Base-by-base conservation (phyloP, 129 eudicot genomes). In the Artemisia annua region DNA sequence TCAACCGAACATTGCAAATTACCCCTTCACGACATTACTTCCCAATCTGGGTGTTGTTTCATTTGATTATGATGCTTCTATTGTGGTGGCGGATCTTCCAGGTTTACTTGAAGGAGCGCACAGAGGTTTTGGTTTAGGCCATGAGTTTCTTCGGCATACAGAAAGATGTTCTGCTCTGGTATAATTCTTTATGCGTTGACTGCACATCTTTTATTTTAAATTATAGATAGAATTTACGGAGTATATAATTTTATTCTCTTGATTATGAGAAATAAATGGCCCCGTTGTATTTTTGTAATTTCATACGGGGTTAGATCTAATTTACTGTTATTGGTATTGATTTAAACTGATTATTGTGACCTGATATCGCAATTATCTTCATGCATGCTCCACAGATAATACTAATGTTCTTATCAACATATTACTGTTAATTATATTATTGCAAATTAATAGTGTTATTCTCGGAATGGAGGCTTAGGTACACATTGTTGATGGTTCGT, bases 91-190 rank as follows among this genome's bases (percentile, higher is more conserved):
- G 1, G 99, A 94, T 86, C 78, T 94, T 63, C 97, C 97, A 12
- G 99, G 99, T 70, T 83, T 94, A 67, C 96, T 90, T 61, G 97
- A 94, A 90, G 99, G 99, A 14, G 99, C 99, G 11, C 97, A 90
- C 80, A 82, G 88, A 58, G 99, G 99, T 68, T 90, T 90, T 79
- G 99, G 99, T 66, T 85, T 94, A 73, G 99, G 99, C 26, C 97
- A 88, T 71, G 96, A 90, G 72, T 94, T 94, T 78, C 96, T 94
- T 59, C 89, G 97, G 52, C 99, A 90, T 83, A 86, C 96, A 0
- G 99, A 94, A 83, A 94, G 99, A 79, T 94, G 99, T 80, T 82
- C 96, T 2, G 97, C 85, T 85, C 96, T 93, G 98, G 98, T 90
- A 90, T 67, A 67, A 39, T 65, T 69, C 66, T 17, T 55, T 30